A percentile compares a stretch with the other conserved stretches of the same genome.
Evolutionary conservation across 345 rosid species (phyloP).

Genomic region (Arabidopsis arenosa): DNA sequence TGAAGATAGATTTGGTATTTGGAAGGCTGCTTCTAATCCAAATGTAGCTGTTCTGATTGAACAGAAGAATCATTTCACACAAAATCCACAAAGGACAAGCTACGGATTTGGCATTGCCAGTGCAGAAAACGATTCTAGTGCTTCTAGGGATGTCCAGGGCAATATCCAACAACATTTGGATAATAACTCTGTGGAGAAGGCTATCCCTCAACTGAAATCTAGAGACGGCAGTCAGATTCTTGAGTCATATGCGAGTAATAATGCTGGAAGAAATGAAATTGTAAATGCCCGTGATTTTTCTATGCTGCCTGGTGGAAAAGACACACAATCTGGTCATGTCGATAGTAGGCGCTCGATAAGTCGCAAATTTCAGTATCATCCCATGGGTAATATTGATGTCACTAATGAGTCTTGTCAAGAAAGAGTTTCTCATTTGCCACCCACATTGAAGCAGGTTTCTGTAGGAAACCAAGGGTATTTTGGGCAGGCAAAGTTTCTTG

Average conservation of each 20-base stretch:
- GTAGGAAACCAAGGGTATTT: constrained; percentile 58
- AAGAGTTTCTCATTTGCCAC: constrained; percentile 41
- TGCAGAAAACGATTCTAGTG: constrained; percentile 45
- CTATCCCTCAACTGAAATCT: constrained; percentile 47
- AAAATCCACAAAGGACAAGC: constrained; percentile 50
- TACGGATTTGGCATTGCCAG: constrained; percentile 49
- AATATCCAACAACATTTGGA: constrained; percentile 50
- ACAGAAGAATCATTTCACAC: constrained; percentile 47
- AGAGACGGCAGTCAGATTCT: constrained; percentile 52
- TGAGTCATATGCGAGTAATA: constrained; percentile 57
- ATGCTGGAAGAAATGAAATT: constrained; percentile 50
- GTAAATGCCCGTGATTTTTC: constrained; percentile 53
- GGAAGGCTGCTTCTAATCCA: constrained; percentile 57
- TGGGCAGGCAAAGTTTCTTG: constrained; percentile 52
- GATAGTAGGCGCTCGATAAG: constrained; percentile 52
- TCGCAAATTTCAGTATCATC: constrained; percentile 90
- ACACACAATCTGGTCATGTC: constrained; percentile 52
- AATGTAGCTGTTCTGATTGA: constrained; percentile 45
- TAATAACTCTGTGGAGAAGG: constrained; percentile 56
- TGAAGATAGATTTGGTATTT: constrained; percentile 50
- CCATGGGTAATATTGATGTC: constrained; percentile 82
- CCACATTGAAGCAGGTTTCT: constrained; percentile 27
- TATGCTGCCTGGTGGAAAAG: constrained; percentile 54
- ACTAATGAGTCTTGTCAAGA: constrained; percentile 56
- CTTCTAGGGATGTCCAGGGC: constrained; percentile 46